These are phyloP conservation scores for Yarrowia porcina DNA, from an alignment of 805 yeast species.

Conservation along the genomic window DNA sequence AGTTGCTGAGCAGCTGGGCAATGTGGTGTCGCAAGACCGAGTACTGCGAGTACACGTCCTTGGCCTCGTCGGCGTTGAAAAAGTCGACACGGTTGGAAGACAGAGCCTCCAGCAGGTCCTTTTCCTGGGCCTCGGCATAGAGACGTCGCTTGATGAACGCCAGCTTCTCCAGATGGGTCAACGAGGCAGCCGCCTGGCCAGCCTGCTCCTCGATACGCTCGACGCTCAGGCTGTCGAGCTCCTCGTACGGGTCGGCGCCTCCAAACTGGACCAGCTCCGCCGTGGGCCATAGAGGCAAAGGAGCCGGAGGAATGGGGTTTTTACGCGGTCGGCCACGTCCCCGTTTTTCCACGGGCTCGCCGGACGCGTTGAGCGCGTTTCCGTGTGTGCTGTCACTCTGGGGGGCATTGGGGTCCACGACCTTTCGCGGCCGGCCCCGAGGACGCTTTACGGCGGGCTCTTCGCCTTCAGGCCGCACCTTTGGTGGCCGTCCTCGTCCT, in stretches of 20 bases:
- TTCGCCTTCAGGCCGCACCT: constrained; percentile 15
- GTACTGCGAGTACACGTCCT: neutral
- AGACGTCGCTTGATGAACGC: constrained; percentile 14
- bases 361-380: constrained; percentile 16
- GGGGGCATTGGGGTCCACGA: neutral
- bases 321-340: constrained; percentile 24
- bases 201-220: constrained; percentile 8
- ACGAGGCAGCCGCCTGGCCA: neutral
- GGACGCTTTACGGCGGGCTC: constrained; percentile 12
- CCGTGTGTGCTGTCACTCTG: neutral
- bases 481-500: constrained; percentile 23
- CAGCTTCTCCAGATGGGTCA: neutral
- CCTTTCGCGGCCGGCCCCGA: constrained; percentile 20
- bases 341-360: neutral
- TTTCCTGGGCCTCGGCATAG: neutral
- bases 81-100: neutral
- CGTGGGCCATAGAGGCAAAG: neutral
- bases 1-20: constrained; percentile 1
- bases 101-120: neutral
- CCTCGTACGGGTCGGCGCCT: constrained; percentile 21
- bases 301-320: neutral
- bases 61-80: neutral
- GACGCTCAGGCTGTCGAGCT: neutral
- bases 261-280: constrained; percentile 12
- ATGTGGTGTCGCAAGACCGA: neutral